Percentiles rank a stretch among this genome's conserved stretches.
Conservation (phyloP, 805 yeast genomes). For the Kurtzmaniella cleridarum region DNA sequence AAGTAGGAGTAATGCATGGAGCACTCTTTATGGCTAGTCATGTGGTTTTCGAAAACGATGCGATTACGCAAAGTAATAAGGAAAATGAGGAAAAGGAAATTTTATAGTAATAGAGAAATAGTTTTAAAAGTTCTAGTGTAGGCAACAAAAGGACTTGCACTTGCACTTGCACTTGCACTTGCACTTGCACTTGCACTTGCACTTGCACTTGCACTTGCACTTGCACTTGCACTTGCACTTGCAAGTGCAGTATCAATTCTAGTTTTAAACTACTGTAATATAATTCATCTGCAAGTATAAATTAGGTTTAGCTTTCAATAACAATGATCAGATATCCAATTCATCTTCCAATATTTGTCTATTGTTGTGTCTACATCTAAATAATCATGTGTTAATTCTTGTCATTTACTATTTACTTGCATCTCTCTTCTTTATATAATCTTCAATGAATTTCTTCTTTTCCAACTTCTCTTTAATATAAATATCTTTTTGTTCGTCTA, state of each 20-base stretch:
- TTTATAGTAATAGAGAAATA: neutral
- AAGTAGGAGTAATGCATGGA: constrained; percentile 54
- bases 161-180: too few relatives aligned
- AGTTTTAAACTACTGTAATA: too few relatives aligned
- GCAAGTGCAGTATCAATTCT: too few relatives aligned
- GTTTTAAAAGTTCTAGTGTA: neutral
- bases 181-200: too few relatives aligned
- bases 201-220: too few relatives aligned
- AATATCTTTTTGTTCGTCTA: constrained; percentile 65
- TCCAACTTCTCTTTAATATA: constrained; percentile 51
- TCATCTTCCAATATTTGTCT: too few relatives aligned
- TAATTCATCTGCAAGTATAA: too few relatives aligned
- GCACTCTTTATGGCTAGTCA: constrained; percentile 43
- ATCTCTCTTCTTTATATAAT: constrained; percentile 3
- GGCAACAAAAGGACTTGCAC: neutral
- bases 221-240: too few relatives aligned
- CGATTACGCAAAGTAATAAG: constrained; percentile 4
- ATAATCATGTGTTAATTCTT: neutral
- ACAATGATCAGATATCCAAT: too few relatives aligned
- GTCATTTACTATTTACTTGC: neutral
- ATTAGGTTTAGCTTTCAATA: too few relatives aligned
- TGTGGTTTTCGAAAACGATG: constrained; percentile 34
- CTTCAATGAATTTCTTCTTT: constrained; percentile 10
- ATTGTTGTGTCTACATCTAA: neutral
- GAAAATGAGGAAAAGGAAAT: neutral